phyloP scores from a whole-genome alignment of 768 basidiomycete species.

The Boletus barrowsii region DNA sequence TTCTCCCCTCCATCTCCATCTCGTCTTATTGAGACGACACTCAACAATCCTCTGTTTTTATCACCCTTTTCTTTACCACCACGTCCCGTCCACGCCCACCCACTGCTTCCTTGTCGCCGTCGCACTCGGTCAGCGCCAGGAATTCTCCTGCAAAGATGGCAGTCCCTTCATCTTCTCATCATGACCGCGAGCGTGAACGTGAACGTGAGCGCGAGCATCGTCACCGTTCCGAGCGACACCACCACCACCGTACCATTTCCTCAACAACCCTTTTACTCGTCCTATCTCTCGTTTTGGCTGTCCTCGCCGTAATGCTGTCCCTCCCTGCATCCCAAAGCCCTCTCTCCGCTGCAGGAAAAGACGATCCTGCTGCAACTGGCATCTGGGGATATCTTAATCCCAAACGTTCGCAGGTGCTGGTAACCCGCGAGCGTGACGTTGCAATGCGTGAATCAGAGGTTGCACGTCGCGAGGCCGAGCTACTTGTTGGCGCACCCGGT shows the following conservation, averaged over 20 bases:
- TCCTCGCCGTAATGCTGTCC: conserved; percentile 88
- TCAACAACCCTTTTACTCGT: conserved; percentile 87
- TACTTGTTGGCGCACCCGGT: conserved; percentile 79
- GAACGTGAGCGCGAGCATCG: conserved; percentile 55
- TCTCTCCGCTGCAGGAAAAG: conserved; percentile 28
- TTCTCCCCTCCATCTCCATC: conserved; percentile 14
- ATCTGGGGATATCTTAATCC: conserved; percentile 76
- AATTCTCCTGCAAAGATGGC: conserved; percentile 60
- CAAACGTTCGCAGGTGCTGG: conserved; percentile 76
- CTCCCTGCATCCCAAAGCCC: conserved; percentile 58
- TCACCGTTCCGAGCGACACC: conserved; percentile 61
- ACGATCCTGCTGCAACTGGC: conserved; percentile 44
- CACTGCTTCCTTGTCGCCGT: conserved; percentile 75
- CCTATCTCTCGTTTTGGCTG: conserved; percentile 80
- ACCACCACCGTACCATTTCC: conserved; percentile 82
- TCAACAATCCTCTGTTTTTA: background rate
- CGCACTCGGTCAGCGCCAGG: conserved; percentile 58
- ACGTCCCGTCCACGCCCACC: conserved; percentile 67
- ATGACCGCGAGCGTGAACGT: conserved; percentile 51
- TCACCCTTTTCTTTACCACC: conserved; percentile 35
- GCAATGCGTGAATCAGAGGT: conserved; percentile 85
- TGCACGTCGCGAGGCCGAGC: conserved; percentile 82
- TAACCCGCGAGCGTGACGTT: conserved; percentile 75
- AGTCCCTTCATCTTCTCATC: conserved; percentile 80
- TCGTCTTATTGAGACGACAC: conserved; percentile 21